phyloP scores from a whole-genome alignment of 331 rosid genomes.

The Cucumis variabilis region DNA sequence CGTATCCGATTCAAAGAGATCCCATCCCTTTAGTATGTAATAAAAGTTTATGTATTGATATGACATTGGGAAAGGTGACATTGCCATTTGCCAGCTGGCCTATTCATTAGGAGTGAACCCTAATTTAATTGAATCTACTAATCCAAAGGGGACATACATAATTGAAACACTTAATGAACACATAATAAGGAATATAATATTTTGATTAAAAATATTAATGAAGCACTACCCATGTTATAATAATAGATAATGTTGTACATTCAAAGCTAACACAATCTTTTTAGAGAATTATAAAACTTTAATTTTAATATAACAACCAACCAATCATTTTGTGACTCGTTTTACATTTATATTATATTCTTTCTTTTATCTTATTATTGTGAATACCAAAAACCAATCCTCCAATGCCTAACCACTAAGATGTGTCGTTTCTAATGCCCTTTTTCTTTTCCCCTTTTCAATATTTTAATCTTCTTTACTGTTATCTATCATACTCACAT shows the following conservation, averaged over 20 bases:
- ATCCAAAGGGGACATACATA: neutral
- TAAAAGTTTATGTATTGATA: neutral
- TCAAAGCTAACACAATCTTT: neutral
- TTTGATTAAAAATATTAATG: neutral
- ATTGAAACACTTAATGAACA: neutral
- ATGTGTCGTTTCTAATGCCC: neutral
- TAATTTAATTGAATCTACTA: neutral
- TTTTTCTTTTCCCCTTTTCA: neutral
- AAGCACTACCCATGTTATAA: neutral
- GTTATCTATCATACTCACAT: neutral
- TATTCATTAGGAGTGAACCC: neutral
- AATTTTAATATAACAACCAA: neutral
- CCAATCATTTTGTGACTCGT: neutral
- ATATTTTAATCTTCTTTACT: neutral
- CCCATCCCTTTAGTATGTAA: neutral
- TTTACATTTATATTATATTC: neutral
- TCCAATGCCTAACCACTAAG: slow-evolving; percentile 17
- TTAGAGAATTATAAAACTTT: neutral
- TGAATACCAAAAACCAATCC: slow-evolving; percentile 22
- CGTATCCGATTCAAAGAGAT: neutral
- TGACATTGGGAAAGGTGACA: neutral
- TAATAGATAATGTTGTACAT: slow-evolving; percentile 27
- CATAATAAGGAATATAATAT: neutral
- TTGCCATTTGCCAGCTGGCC: slow-evolving; percentile 24
- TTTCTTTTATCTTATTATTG: neutral